Base-by-base conservation (phyloP, 2,329 filamentous ascomycete species). In the Calonectria ilicicola region DNA sequence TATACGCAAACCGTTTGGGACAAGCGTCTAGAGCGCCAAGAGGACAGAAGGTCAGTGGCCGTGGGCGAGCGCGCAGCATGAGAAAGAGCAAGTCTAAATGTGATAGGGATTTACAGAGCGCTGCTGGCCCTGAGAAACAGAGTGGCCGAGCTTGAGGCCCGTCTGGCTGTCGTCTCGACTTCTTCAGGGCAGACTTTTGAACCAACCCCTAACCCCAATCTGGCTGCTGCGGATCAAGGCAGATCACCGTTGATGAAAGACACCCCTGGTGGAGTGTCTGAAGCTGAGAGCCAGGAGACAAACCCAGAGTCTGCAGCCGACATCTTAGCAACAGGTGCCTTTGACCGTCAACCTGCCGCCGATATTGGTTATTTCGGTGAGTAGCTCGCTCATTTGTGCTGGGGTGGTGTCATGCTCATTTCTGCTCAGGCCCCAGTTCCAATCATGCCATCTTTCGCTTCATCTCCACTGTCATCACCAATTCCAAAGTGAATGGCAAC, bases 371-470 rank as follows among this genome's bases (percentile, higher is more conserved):
- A 79, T 53, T 79, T 79, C 60, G 78, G 78, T 78, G 58, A 72
- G 67, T 67, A 64, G 17, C 7, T 26, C 40, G 38, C 8, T 38
- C 19, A 32, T 32, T 46, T 60, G 12, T 23, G 35, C 56, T 67
- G 15, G n/a, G 12, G 19, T 32, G 15, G 42, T 5, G 32, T 35
- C 53, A 26, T 27, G 19, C 67, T 73, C 32, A 69, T 42, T 27
- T 27, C 17, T 62, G 27, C 27, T n/a, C 38, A 82, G 80, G 80
- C 8, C 72, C 81, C 8, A 81, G 76, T 40, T 81, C 81, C 10
- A 82, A 82, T 44, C 81, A 82, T 63, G 78, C 79, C 12, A 71
- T 81, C 44, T 82, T 81, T 63, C 74, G 79, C 53, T 76, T 77
- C 8, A 70, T 82, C 3, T 79, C 79, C 0, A 74, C 74, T 1